These are phyloP conservation scores for Conoideocrella luteorostrata DNA, from an alignment of 2,329 filamentous ascomycete genomes.

Conservation along the genomic window DNA sequence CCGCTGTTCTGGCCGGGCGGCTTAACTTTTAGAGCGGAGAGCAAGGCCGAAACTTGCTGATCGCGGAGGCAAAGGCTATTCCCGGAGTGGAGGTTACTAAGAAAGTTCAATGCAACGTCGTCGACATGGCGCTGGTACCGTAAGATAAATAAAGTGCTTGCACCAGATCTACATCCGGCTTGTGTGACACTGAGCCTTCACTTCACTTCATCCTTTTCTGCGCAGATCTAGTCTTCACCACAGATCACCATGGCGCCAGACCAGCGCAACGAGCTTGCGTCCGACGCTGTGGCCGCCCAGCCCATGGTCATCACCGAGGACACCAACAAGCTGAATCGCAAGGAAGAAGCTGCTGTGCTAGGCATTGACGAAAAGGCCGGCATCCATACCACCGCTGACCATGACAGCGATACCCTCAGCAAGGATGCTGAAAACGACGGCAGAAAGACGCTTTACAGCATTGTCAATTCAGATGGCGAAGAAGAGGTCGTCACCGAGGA, in stretches of 20 bases:
- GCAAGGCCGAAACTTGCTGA: neutral
- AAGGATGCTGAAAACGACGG: constrained; percentile 10
- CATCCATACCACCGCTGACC: neutral
- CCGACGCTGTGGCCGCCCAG: neutral
- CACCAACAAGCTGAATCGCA: neutral
- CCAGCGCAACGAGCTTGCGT: neutral
- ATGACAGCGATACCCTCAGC: neutral
- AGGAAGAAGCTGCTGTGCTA: constrained; percentile 6
- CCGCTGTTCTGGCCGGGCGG: neutral
- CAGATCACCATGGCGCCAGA: neutral
- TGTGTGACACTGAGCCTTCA: too few species aligned
- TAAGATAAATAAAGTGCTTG: neutral
- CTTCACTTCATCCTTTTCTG: neutral
- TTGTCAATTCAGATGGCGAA: constrained; percentile 16
- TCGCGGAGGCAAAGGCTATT: too few species aligned
- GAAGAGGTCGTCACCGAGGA: constrained; percentile 32
- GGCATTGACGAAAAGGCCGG: constrained; percentile 11
- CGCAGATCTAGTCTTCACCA: too few species aligned
- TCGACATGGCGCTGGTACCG: too few species aligned
- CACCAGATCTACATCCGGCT: too few species aligned
- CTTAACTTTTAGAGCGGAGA: neutral
- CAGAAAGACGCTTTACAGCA: constrained; percentile 10
- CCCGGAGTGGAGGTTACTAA: neutral
- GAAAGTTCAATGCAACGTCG: neutral
- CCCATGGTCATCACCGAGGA: neutral